Conservation (phyloP, 2,329 filamentous ascomycete genomes). For the Canariomyces notabilis region DNA sequence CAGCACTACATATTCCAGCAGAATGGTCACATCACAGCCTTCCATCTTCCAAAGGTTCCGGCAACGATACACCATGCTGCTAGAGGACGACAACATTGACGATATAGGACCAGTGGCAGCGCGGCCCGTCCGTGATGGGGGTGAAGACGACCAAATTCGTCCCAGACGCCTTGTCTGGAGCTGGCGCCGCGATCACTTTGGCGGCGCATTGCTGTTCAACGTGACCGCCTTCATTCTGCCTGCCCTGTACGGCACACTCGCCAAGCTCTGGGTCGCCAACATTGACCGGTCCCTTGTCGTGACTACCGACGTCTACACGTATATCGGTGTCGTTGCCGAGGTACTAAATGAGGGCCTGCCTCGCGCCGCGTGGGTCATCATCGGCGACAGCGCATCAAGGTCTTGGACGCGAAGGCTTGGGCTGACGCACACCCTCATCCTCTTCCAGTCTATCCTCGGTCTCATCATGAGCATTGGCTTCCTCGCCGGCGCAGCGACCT, state of each 20-base stretch:
- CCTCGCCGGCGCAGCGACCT: constrained; percentile 45
- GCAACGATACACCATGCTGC: constrained; percentile 12
- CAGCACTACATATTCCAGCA: too few species aligned
- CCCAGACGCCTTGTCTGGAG: neutral
- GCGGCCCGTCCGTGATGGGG: neutral
- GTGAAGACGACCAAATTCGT: constrained; percentile 2
- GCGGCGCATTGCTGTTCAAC: constrained; percentile 9
- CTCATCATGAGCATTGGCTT: constrained; percentile 44
- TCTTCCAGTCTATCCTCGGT: constrained; percentile 47
- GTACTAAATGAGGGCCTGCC: constrained; percentile 70
- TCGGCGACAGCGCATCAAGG: constrained; percentile 58
- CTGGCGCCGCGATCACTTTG: neutral
- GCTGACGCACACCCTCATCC: constrained; percentile 58
- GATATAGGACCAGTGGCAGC: constrained; percentile 2
- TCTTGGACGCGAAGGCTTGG: constrained; percentile 46
- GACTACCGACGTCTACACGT: constrained; percentile 63
- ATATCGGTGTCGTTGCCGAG: constrained; percentile 62
- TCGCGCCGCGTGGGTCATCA: constrained; percentile 61
- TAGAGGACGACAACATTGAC: constrained; percentile 4
- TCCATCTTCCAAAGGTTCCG: too few species aligned
- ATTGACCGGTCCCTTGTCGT: constrained; percentile 60
- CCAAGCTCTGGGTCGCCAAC: constrained; percentile 65
- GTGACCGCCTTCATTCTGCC: constrained; percentile 10
- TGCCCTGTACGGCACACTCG: constrained; percentile 62
- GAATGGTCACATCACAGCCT: too few species aligned